Base-by-base conservation (phyloP, 495 filamentous ascomycete species). In the Viridothelium virens region DNA sequence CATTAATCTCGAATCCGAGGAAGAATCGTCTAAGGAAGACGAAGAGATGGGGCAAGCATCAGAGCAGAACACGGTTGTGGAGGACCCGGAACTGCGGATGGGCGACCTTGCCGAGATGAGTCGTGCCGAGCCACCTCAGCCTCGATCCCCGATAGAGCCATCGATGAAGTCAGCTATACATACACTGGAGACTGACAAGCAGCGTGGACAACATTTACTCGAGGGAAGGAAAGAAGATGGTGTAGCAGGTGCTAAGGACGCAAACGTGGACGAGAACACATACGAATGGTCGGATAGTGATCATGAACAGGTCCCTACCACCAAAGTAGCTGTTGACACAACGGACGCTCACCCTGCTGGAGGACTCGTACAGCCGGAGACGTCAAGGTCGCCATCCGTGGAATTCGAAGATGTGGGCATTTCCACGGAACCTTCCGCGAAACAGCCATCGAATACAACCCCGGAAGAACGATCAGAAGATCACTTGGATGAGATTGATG, bases 41-140 rank as follows among this genome's bases (percentile, higher is more conserved):
- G 25, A 59, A 7, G n/a, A 34, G 18, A 6, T 18, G 14, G 25
- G 14, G 14, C 5, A 36, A 33, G 53, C 0, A 36, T 14, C 53
- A 64, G 81, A 87, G 53, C 70, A 84, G 34, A 85, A 87, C 62
- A 69, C 68, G 5, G 33, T 68, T 12, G 65, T 68, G 0, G 65
- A 77, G 9, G 71, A 77, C 66, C 48, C 71, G 41, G 68, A 71
- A 41, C 46, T 76, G 2, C 64, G 70, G 16, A 77, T 80, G 77
- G 74, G 75, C n/a, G 77, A 81, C 72, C 56, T 80, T 38, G 78
- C 78, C 41, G 74, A 79, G 36, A 67, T 71, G 39, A 72, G 72
- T 25, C 69, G 76, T 64, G 76, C 74, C 36, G 78, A 81, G 31
- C 79, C 80, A 56, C 79, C 81, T 16, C 61, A 46, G 65, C 36